Percentiles rank a stretch among this genome's conserved stretches.
Evolutionary conservation across 306 rosid genomes (phyloP).

Genomic region (Ochetophila trinervis): DNA sequence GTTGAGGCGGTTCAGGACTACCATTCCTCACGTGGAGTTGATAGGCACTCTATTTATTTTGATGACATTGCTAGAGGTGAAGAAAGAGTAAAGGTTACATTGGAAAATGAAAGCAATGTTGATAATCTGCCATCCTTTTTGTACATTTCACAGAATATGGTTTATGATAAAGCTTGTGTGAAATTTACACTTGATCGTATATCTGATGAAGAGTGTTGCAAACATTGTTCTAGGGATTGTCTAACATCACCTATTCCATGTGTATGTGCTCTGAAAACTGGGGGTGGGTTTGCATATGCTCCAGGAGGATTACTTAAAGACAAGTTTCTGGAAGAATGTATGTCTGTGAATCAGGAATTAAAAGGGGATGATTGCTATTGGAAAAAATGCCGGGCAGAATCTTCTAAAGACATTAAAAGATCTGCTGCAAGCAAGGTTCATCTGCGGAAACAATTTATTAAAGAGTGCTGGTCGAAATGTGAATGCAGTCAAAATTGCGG

Average conservation of each 20-base stretch:
- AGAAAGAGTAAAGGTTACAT: constrained; percentile 6
- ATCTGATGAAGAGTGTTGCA: constrained; percentile 13
- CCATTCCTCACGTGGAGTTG: not conserved
- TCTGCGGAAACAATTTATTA: constrained; percentile 9
- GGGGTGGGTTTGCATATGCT: constrained; percentile 28
- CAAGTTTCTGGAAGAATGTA: constrained; percentile 19
- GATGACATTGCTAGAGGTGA: constrained; percentile 25
- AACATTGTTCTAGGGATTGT: constrained; percentile 24
- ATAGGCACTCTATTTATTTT: not conserved
- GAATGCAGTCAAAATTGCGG: constrained; percentile 24
- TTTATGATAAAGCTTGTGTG: constrained; percentile 21
- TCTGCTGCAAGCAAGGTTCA: constrained; percentile 14
- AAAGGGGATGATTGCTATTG: constrained; percentile 8
- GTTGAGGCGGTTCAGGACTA: too few species aligned
- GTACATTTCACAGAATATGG: constrained; percentile 5
- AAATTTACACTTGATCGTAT: constrained; percentile 12
- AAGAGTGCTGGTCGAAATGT: constrained; percentile 31
- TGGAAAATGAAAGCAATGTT: not conserved
- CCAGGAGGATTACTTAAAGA: constrained; percentile 16
- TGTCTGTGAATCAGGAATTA: constrained; percentile 3
- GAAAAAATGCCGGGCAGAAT: constrained; percentile 12
- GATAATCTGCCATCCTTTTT: constrained; percentile 1
- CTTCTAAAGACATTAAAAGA: not conserved
- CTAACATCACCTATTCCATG: constrained; percentile 20
- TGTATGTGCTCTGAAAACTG: constrained; percentile 15